Percentiles rank a stretch among this genome's conserved stretches.
Conservation (phyloP, 768 basidiomycete genomes). For the Leccinum incarnatum region DNA sequence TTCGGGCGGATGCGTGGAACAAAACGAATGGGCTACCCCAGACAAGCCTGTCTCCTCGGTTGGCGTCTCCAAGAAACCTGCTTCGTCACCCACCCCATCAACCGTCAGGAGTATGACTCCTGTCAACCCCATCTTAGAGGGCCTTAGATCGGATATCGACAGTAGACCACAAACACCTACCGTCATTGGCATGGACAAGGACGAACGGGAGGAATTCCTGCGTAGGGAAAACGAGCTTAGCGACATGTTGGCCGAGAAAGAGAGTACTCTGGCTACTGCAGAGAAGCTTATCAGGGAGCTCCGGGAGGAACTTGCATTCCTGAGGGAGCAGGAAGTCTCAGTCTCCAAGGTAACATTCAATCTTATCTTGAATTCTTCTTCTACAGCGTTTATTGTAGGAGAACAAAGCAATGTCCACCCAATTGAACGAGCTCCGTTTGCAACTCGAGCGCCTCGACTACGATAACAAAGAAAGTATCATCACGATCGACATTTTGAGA, state of each 20-base stretch:
- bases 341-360: slow-evolving; percentile 60
- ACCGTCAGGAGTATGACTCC: slow-evolving; percentile 72
- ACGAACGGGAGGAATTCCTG: slow-evolving; percentile 96
- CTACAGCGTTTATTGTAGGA: slow-evolving; percentile 51
- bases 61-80: slow-evolving; percentile 44
- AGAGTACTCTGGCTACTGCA: slow-evolving; percentile 72
- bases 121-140: slow-evolving; percentile 68
- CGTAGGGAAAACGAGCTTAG: slow-evolving; percentile 95
- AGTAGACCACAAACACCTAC: slow-evolving; percentile 93
- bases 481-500: slow-evolving; percentile 91
- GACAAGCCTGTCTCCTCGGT: slow-evolving; percentile 52
- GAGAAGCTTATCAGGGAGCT: slow-evolving; percentile 88
- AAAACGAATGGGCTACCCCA: slow-evolving; percentile 73
- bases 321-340: slow-evolving; percentile 86
- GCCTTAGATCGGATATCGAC: slow-evolving; percentile 67
- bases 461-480: slow-evolving; percentile 92
- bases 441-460: slow-evolving; percentile 91
- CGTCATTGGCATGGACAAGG: slow-evolving; percentile 84
- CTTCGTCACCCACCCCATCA: slow-evolving; percentile 63
- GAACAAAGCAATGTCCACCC: slow-evolving; percentile 90
- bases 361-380: slow-evolving; percentile 5
- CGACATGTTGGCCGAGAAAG: slow-evolving; percentile 89
- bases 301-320: slow-evolving; percentile 81
- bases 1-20: slow-evolving; percentile 79
- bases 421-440: slow-evolving; percentile 88